These are phyloP conservation scores for Alternaria ventricosa DNA, from an alignment of 2,329 filamentous ascomycete genomes.

Conservation along the genomic window DNA sequence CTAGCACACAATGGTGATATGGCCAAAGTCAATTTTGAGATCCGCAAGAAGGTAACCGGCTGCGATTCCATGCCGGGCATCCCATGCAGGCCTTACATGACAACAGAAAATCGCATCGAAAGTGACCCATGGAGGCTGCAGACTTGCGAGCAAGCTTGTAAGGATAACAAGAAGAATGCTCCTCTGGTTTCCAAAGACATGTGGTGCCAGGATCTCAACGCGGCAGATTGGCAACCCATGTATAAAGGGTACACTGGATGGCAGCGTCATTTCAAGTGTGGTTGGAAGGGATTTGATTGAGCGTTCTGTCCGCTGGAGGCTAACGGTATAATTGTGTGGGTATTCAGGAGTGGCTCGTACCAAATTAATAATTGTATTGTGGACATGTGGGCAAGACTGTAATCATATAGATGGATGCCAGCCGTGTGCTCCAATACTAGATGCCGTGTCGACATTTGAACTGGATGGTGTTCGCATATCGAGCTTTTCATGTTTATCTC, in stretches of 20 bases:
- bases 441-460: background rate
- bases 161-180: background rate
- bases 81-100: slow-evolving; percentile 10
- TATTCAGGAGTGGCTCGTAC: background rate
- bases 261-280: slow-evolving; percentile 10
- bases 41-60: slow-evolving; percentile 7
- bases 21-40: slow-evolving; percentile 7
- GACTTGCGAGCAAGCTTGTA: slow-evolving; percentile 1
- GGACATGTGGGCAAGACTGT: background rate
- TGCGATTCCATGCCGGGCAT: background rate
- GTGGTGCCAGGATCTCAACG: slow-evolving; percentile 18
- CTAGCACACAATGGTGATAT: background rate
- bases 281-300: slow-evolving; percentile 9
- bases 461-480: background rate
- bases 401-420: background rate
- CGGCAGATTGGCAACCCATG: slow-evolving; percentile 3
- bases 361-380: background rate
- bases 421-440: background rate
- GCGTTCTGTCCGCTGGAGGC: background rate
- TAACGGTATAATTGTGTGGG: background rate
- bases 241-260: background rate
- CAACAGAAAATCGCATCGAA: slow-evolving; percentile 15
- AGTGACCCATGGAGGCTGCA: slow-evolving; percentile 3
- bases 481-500: background rate
- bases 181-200: background rate